These are phyloP conservation scores for Monascus ruber DNA, from an alignment of 2,329 filamentous ascomycete genomes.

Conservation along the genomic window DNA sequence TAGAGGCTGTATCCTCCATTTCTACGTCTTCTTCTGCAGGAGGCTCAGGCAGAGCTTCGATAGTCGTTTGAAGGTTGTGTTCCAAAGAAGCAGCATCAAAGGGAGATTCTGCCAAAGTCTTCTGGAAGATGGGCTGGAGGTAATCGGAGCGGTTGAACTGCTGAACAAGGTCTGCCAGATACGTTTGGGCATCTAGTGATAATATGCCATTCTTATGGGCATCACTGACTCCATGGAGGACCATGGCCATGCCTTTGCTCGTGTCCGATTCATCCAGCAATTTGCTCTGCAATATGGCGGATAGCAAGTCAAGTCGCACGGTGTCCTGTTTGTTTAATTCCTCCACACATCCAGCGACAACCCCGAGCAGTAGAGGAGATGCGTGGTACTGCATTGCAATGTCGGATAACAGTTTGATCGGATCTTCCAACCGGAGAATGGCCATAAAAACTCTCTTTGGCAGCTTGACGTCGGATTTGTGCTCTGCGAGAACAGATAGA, in stretches of 20 bases:
- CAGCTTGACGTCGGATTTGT: conserved; percentile 58
- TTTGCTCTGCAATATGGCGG: conserved; percentile 21
- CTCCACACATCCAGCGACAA: conserved; percentile 23
- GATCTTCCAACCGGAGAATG: conserved; percentile 23
- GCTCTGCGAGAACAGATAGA: conserved; percentile 69
- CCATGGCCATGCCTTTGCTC: conserved; percentile 18
- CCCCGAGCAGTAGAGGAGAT: conserved; percentile 24
- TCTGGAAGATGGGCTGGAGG: conserved; percentile 52
- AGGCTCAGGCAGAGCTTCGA: conserved; percentile 48
- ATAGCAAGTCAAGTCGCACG: conserved; percentile 37
- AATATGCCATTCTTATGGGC: conserved; percentile 37
- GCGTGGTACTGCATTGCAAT: conserved; percentile 22
- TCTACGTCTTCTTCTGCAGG: conserved; percentile 39
- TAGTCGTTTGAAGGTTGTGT: conserved; percentile 59
- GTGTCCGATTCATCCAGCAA: conserved; percentile 20
- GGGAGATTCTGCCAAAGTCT: conserved; percentile 54
- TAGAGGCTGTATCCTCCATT: conserved; percentile 33
- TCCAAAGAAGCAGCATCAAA: conserved; percentile 66
- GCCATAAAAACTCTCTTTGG: conserved; percentile 57
- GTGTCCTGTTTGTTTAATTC: conserved; percentile 22
- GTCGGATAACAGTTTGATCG: conserved; percentile 21
- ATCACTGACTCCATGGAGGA: conserved; percentile 22
- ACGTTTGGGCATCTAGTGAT: conserved; percentile 43
- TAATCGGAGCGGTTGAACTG: conserved; percentile 50
- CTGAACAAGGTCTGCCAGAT: conserved; percentile 57